Evolutionary conservation across 2,329 filamentous ascomycete species (phyloP), one percentile per base, ranked within the genome.

Genomic region (Aspergillus sp.): DNA sequence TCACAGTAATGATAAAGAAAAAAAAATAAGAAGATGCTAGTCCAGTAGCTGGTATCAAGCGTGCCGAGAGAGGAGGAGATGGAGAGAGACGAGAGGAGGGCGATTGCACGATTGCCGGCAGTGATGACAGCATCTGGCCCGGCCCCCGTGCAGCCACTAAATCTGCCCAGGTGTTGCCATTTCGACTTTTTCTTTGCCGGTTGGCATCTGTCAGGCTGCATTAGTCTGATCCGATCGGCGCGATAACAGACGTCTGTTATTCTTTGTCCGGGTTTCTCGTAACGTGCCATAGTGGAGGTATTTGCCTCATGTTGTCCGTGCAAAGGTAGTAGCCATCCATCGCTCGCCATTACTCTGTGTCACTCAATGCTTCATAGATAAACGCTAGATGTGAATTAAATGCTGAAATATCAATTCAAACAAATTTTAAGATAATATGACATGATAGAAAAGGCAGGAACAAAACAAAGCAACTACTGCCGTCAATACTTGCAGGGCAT

Each of bases 81-180:
- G 27, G 10, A n/a, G 19, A 15, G n/a, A 15, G 36, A 15, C 19
- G 19, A 38, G 39, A n/a, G 19, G 13, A 58, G 11, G 6, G 25
- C 25, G 36, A 59, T 59, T 49, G 50, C 57, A 59, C 42, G 57
- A 59, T 59, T 25, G 50, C 50, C 53, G 50, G 50, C 50, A 10
- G 4, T 3, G 57, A 59, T 59, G 57, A 44, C 50, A 59, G 57
- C 50, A 59, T 59, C 25, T n/a, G 25, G 21, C 49, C 32, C 32
- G 41, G 23, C 23, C 11, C 30, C 47, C n/a, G 15, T 30, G 25
- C 25, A 54, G 27, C 25, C 39, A 25, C 53, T 55, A 21, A 19
- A 15, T 38, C 21, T 15, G 21, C n/a, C 10, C 19, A 7, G 41
- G 8, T 49, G 57, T 54, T 23, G 50, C 57, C 50, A 59, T 49